These are phyloP conservation scores for Tubosaeta sp. DNA, from an alignment of 768 basidiomycete species.

Conservation along the genomic window DNA sequence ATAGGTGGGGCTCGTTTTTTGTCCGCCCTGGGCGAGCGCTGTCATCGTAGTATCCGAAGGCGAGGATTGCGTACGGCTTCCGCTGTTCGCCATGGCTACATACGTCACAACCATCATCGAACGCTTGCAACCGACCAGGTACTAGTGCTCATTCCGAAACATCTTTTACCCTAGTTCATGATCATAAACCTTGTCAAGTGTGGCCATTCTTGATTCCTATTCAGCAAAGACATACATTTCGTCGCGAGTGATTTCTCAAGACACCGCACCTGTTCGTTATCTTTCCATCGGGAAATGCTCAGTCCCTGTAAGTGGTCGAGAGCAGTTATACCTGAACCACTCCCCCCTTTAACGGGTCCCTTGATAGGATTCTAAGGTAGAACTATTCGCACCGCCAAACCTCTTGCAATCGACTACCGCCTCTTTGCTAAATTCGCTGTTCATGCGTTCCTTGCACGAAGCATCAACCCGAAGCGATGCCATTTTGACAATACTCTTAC, in stretches of 20 bases:
- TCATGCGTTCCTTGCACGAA: conserved; percentile 8
- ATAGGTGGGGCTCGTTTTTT: conserved; percentile 51
- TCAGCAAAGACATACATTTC: conserved; percentile 46
- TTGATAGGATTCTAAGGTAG: conserved; percentile 31
- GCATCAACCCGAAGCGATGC: neutral
- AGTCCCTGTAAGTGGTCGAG: conserved; percentile 6
- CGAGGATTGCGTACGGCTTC: conserved; percentile 39
- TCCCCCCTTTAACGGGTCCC: neutral
- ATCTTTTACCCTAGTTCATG: neutral
- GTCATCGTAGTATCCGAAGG: conserved; percentile 52
- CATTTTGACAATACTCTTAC: conserved; percentile 40
- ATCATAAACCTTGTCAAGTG: conserved; percentile 26
- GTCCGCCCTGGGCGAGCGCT: conserved; percentile 44
- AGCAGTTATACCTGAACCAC: neutral
- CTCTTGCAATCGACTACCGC: conserved; percentile 53
- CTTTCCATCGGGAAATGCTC: conserved; percentile 32
- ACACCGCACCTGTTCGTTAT: conserved; percentile 51
- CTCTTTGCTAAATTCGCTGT: conserved; percentile 38
- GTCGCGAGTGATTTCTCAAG: conserved; percentile 27
- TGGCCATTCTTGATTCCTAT: conserved; percentile 53
- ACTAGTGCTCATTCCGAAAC: neutral
- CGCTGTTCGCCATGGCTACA: conserved; percentile 45
- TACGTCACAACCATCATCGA: conserved; percentile 45
- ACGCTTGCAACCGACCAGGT: conserved; percentile 46
- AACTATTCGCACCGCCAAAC: conserved; percentile 52